Evolutionary conservation across 2,329 filamentous ascomycete genomes (phyloP).

Genomic region (Daldinia eschscholtzii): DNA sequence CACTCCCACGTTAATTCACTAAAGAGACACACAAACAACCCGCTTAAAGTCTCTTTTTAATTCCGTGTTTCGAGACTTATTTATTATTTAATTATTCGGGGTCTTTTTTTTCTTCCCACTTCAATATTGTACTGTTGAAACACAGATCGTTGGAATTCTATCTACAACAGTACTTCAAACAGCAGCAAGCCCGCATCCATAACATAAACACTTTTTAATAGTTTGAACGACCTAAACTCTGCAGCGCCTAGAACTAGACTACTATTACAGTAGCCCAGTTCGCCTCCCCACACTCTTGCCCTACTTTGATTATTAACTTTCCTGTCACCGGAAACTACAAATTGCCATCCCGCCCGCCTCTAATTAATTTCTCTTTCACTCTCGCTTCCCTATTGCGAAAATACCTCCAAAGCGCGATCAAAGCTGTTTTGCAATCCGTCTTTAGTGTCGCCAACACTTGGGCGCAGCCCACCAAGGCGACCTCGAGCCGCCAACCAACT

Average conservation of each 20-base stretch:
- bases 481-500: conserved; percentile 49
- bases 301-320: conserved; percentile 45
- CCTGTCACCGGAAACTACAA: conserved; percentile 49
- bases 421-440: conserved; percentile 50
- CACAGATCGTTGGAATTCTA: neutral
- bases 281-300: conserved; percentile 44
- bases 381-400: conserved; percentile 35
- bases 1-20: conserved; percentile 14
- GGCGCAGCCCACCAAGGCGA: conserved; percentile 54
- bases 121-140: neutral
- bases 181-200: conserved; percentile 7
- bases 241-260: conserved; percentile 29
- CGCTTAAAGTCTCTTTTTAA: conserved; percentile 9
- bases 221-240: conserved; percentile 36
- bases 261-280: conserved; percentile 39
- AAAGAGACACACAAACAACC: conserved; percentile 27
- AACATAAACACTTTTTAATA: conserved; percentile 22
- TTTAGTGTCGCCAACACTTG: conserved; percentile 49
- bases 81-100: conserved; percentile 2
- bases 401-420: conserved; percentile 15
- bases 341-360: conserved; percentile 49
- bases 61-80: neutral
- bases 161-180: neutral
- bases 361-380: conserved; percentile 37
- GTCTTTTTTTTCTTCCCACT: conserved; percentile 3